These are phyloP conservation scores for Pisolithus sp. DNA, from an alignment of 768 basidiomycete genomes.

Conservation along the genomic window DNA sequence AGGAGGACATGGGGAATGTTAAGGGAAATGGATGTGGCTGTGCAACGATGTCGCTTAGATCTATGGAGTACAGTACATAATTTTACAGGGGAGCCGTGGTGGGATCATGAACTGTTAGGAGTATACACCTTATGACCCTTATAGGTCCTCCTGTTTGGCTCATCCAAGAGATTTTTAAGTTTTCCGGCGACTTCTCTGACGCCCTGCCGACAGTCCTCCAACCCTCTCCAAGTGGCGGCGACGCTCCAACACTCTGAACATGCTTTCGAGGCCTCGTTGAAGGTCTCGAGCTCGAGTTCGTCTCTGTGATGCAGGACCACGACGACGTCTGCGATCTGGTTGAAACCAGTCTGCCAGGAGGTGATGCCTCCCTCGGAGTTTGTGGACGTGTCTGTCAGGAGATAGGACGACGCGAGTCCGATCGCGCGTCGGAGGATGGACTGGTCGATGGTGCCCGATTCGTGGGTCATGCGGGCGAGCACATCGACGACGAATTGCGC, in stretches of 20 bases:
- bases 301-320: conserved; percentile 60
- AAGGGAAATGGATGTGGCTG: neutral
- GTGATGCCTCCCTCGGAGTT: conserved; percentile 49
- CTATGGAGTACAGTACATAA: neutral
- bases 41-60: neutral
- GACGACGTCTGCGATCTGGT: conserved; percentile 63
- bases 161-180: conserved; percentile 44
- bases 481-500: conserved; percentile 50
- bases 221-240: conserved; percentile 59
- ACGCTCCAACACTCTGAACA: conserved; percentile 82
- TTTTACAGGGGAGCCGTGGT: neutral
- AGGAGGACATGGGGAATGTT: neutral
- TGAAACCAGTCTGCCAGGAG: conserved; percentile 65
- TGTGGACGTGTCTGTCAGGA: conserved; percentile 66
- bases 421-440: conserved; percentile 54
- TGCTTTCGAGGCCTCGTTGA: conserved; percentile 52
- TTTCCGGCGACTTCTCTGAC: conserved; percentile 56
- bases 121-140: conserved; percentile 28
- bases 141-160: conserved; percentile 27
- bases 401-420: conserved; percentile 69
- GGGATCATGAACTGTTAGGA: conserved; percentile 15
- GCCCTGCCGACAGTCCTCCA: conserved; percentile 57
- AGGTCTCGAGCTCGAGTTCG: conserved; percentile 71
- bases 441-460: conserved; percentile 51
- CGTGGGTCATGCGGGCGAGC: conserved; percentile 45